A percentile compares a stretch with the other conserved stretches of the same genome.
These are phyloP conservation scores for Tulasnella sp. DNA, from an alignment of 768 basidiomycete species.

Conservation along the genomic window DNA sequence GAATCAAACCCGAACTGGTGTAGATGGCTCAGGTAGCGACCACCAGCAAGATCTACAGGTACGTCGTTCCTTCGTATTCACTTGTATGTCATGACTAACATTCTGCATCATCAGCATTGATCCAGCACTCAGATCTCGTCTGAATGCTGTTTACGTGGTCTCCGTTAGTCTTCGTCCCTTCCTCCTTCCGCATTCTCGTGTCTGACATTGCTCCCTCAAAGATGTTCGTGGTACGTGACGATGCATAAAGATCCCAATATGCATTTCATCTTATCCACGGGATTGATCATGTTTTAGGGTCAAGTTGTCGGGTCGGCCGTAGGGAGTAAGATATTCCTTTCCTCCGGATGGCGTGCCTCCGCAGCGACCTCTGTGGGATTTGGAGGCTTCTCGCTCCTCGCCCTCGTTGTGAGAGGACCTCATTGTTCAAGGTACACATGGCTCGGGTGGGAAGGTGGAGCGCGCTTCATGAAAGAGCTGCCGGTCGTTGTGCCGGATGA, in stretches of 20 bases:
- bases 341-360: conserved; percentile 58
- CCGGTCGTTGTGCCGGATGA: too few species aligned
- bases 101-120: conserved; percentile 23
- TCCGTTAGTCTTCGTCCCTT: conserved; percentile 35
- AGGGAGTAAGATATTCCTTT: conserved; percentile 58
- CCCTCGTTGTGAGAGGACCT: conserved; percentile 59
- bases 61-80: background rate
- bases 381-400: conserved; percentile 42
- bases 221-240: conserved; percentile 16
- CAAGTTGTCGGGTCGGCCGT: conserved; percentile 76
- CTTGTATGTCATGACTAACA: background rate
- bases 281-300: conserved; percentile 46
- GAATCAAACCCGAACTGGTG: too few species aligned
- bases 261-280: background rate
- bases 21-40: conserved; percentile 2
- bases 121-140: conserved; percentile 46
- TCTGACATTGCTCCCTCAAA: background rate
- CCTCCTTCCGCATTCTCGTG: background rate
- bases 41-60: conserved; percentile 1
- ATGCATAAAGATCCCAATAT: background rate
- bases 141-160: conserved; percentile 69
- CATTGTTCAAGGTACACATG: conserved; percentile 34
- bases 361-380: conserved; percentile 52
- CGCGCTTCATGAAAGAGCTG: conserved; percentile 12
- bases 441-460: conserved; percentile 34